Base-by-base conservation (phyloP, 768 basidiomycete species). In the Phlebiopsis gigantea region DNA sequence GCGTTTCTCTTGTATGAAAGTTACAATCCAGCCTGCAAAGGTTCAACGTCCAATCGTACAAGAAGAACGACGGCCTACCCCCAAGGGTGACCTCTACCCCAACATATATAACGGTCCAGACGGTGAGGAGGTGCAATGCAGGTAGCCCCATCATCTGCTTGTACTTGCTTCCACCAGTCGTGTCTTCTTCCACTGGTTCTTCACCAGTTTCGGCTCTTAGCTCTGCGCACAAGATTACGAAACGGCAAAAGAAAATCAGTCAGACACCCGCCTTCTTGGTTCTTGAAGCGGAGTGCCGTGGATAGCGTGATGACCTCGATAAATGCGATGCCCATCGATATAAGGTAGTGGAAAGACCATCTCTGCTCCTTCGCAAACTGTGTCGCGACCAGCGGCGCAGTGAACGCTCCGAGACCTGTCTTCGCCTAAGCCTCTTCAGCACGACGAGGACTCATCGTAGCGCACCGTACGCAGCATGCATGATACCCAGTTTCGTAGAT, bases 401-500 rank as follows among this genome's bases (percentile, higher is more conserved):
- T 67, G 53, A 81, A 73, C 1, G 80, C 82, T 0, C 81, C 82
- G n/a, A 72, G 61, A 25, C 75, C 74, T 75, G 46, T 15, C 12
- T 17, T 6, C 24, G 45, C 31, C 9, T 31, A n/a, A n/a, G n/a
- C n/a, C n/a, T n/a, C n/a, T 9, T 31, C 48, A n/a, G 39, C 51
- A 2, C 17, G 5, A 21, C 26, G 3, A 45, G n/a, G 15, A 45
- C 44, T 25, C n/a, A 45, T 21, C n/a, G 6, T 9, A 53, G 15
- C 61, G 12, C 51, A 79, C 86, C 87, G 61, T 88, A 89, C 1
- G 79, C 75, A 5, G 84, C 85, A 61, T 87, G 84, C 9, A 88
- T 63, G 28, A 90, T 41, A 7, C 87, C 82, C 79, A 92, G 85
- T 65, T 87, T 89, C 0, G 71, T 66, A 0, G 81, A 66, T 41